Evolutionary conservation across 1,284 basidiomycete species (phyloP).

Genomic region (Tranzscheliella williamsii): DNA sequence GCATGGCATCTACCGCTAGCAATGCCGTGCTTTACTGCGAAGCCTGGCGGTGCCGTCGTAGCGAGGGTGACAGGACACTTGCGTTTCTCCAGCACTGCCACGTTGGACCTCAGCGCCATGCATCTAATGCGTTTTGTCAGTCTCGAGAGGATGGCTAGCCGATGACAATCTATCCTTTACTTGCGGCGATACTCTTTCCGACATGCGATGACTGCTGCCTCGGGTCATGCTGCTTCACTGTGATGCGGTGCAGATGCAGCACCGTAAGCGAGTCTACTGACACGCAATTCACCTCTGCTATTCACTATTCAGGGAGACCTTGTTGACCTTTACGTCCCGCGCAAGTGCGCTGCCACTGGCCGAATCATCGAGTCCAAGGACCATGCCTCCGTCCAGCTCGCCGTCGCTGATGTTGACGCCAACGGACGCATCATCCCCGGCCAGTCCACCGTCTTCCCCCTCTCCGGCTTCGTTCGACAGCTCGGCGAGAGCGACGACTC

Average conservation of each 20-base stretch:
- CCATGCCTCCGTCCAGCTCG: slow-evolving; percentile 96
- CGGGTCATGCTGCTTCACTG: background rate
- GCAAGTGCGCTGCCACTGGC: slow-evolving; percentile 83
- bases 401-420: slow-evolving; percentile 90
- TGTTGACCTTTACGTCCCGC: slow-evolving; percentile 99
- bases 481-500: slow-evolving; percentile 97
- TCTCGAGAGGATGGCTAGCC: background rate
- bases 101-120: no score
- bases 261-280: no score
- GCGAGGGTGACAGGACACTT: no score
- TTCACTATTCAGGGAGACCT: slow-evolving; percentile 81
- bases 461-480: slow-evolving; percentile 90
- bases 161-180: no score
- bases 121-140: no score
- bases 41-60: no score
- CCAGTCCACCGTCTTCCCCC: slow-evolving; percentile 82
- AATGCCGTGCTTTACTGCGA: no score
- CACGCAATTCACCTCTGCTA: slow-evolving; percentile 3
- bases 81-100: no score
- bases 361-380: slow-evolving; percentile 98
- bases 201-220: background rate
- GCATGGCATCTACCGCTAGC: no score
- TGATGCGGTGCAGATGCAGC: no score
- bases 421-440: slow-evolving; percentile 85
- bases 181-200: background rate